phyloP scores from a whole-genome alignment of 257 asterid species.

The Gardenia jasminoides region DNA sequence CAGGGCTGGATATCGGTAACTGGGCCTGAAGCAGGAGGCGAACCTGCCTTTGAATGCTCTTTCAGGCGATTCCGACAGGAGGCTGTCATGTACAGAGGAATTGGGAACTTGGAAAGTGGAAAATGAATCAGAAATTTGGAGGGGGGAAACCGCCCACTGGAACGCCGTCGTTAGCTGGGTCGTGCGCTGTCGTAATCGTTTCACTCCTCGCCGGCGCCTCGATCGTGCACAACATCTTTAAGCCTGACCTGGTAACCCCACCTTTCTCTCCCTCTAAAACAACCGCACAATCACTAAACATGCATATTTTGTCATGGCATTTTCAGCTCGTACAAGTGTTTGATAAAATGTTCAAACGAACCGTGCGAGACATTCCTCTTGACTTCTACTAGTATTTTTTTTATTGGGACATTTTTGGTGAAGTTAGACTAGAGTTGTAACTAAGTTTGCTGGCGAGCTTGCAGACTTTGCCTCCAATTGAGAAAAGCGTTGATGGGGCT shows the following conservation, averaged over 20 bases:
- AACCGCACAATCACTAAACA: neutral
- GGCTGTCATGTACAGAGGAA: neutral
- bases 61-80: neutral
- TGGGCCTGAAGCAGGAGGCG: neutral
- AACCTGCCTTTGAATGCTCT: neutral
- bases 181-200: constrained; percentile 56
- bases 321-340: neutral
- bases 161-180: constrained; percentile 83
- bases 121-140: constrained; percentile 60
- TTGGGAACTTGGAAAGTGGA: neutral
- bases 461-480: constrained; percentile 26
- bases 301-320: too few relatives aligned
- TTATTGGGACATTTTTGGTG: neutral
- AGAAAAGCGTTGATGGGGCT: neutral
- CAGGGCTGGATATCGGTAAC: neutral
- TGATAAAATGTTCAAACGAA: constrained; percentile 8
- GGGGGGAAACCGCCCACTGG: constrained; percentile 68
- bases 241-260: constrained; percentile 62
- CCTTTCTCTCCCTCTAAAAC: neutral
- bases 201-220: constrained; percentile 88
- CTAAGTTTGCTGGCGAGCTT: neutral
- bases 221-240: constrained; percentile 64
- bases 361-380: too few relatives aligned
- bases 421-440: neutral
- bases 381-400: neutral